Evolutionary conservation across 164 flowering plant species (phyloP).

Genomic region (Protea cynaroides): DNA sequence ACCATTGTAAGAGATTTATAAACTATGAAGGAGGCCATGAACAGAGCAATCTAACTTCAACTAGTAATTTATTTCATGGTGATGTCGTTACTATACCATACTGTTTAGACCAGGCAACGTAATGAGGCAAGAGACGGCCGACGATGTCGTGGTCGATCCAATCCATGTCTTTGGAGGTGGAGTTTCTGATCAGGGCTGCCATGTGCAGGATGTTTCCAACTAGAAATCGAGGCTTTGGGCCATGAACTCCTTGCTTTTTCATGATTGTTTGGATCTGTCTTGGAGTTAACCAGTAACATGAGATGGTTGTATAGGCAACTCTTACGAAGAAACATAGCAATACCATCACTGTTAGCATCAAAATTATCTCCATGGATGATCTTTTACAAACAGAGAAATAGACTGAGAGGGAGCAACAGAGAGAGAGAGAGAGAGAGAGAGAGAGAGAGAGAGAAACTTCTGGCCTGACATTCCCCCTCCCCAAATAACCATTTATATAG

Average conservation of each 20-base stretch:
- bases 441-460: too few species aligned
- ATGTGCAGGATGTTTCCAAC: conserved; percentile 72
- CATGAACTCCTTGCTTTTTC: conserved; percentile 92
- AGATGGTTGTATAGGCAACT: conserved; percentile 35
- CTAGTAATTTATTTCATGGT: too few species aligned
- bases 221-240: conserved; percentile 75
- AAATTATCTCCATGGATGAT: conserved; percentile 15
- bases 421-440: too few species aligned
- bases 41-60: too few species aligned
- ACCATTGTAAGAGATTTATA: neutral
- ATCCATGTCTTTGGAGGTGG: conserved; percentile 61
- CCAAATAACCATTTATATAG: too few species aligned
- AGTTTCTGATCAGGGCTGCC: conserved; percentile 45
- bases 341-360: conserved; percentile 12
- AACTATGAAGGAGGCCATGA: neutral
- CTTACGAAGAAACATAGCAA: conserved; percentile 18
- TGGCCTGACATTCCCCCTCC: too few species aligned
- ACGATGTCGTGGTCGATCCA: conserved; percentile 70
- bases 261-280: conserved; percentile 67
- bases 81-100: conserved; percentile 50
- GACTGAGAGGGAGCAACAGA: too few species aligned
- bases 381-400: too few species aligned
- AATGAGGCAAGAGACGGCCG: conserved; percentile 80
- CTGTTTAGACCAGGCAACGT: conserved; percentile 60
- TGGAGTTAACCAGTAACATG: conserved; percentile 71